Percentiles rank a stretch among this genome's conserved stretches.
Conservation (phyloP, 1,284 basidiomycete genomes). For the Ustilago crameri region DNA sequence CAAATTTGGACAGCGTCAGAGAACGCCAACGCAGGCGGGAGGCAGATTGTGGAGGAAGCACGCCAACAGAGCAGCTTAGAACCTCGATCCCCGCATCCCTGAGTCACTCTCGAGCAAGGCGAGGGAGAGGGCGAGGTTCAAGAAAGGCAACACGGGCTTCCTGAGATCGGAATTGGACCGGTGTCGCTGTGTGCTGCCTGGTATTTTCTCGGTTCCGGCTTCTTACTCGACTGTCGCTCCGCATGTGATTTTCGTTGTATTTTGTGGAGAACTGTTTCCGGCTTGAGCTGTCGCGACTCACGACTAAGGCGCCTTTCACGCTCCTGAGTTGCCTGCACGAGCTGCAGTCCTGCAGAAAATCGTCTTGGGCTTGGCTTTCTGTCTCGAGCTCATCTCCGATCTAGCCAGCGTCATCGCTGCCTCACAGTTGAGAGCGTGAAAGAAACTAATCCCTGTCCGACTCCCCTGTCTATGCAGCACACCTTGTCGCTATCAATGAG, state of each 20-base stretch:
- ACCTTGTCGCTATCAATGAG: too few relatives aligned
- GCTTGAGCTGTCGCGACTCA: background rate
- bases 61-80: too few relatives aligned
- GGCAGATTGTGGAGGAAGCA: too few relatives aligned
- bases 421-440: conserved; percentile 33
- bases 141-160: too few relatives aligned
- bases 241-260: too few relatives aligned
- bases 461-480: too few relatives aligned
- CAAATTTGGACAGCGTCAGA: background rate
- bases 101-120: conserved; percentile 7
- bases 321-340: background rate
- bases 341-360: too few relatives aligned
- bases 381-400: conserved; percentile 28
- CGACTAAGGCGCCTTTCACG: background rate
- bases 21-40: background rate
- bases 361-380: too few relatives aligned
- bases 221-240: background rate
- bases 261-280: background rate
- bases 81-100: conserved; percentile 38
- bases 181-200: conserved; percentile 24
- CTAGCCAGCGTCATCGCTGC: conserved; percentile 20
- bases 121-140: too few relatives aligned
- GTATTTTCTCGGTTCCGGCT: conserved; percentile 1
- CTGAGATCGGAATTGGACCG: conserved; percentile 10
- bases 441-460: conserved; percentile 3